Conservation (phyloP, 768 basidiomycete species). For the Boletus insuetus region DNA sequence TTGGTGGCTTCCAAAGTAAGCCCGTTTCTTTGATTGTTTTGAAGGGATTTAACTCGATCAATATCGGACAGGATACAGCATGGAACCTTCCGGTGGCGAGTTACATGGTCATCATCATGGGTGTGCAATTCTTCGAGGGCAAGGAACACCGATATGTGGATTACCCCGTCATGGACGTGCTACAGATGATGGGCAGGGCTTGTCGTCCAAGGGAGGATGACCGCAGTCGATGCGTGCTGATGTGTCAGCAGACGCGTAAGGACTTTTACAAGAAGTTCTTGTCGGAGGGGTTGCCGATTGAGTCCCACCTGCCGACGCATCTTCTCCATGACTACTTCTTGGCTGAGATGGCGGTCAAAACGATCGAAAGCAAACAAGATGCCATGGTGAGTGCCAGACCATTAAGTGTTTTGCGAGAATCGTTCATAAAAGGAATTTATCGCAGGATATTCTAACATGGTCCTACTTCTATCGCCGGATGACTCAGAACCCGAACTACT, state of each 20-base stretch:
- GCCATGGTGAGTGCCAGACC: slow-evolving; percentile 60
- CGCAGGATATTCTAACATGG: slow-evolving; percentile 94
- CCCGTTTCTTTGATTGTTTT: background rate
- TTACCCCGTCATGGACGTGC: slow-evolving; percentile 96
- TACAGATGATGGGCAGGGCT: slow-evolving; percentile 99
- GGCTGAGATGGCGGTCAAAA: slow-evolving; percentile 97
- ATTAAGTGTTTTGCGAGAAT: background rate
- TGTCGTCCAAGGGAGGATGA: slow-evolving; percentile 88
- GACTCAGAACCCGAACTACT: slow-evolving; percentile 97
- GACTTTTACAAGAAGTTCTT: slow-evolving; percentile 99
- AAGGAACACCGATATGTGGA: slow-evolving; percentile 98
- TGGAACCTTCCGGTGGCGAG: slow-evolving; percentile 94
- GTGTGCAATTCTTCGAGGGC: slow-evolving; percentile 95
- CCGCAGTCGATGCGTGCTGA: slow-evolving; percentile 89
- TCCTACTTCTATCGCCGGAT: slow-evolving; percentile 97
- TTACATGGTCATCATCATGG: slow-evolving; percentile 99
- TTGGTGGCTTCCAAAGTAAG: slow-evolving; percentile 88
- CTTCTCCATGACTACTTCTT: slow-evolving; percentile 96
- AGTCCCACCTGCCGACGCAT: slow-evolving; percentile 89
- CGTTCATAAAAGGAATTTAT: background rate
- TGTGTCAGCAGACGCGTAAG: slow-evolving; percentile 97
- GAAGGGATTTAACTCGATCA: background rate
- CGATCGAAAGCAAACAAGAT: slow-evolving; percentile 99
- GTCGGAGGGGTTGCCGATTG: slow-evolving; percentile 95
- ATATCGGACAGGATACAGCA: slow-evolving; percentile 70